Conservation (phyloP, 2,329 filamentous ascomycete genomes). For the Scytalidium sp. region DNA sequence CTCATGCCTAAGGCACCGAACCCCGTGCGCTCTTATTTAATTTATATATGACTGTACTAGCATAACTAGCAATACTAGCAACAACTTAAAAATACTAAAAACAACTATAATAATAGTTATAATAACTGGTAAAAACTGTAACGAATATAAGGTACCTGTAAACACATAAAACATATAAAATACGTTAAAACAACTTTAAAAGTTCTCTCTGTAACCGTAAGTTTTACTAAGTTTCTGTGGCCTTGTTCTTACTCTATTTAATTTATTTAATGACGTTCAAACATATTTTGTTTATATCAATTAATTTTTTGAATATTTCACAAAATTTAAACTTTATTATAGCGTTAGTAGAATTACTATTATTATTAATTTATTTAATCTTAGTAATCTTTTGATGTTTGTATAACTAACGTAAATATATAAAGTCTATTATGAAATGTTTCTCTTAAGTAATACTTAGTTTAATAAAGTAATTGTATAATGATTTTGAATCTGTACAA, state of each 20-base stretch:
- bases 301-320: not conserved
- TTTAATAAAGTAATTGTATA: not conserved
- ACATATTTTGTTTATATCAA: not conserved
- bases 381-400: not conserved
- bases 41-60: too few relatives aligned
- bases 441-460: not conserved
- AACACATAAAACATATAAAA: too few relatives aligned
- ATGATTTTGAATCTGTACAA: slow-evolving; percentile 4
- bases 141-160: too few relatives aligned
- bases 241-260: not conserved
- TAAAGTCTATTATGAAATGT: not conserved
- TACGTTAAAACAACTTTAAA: too few relatives aligned
- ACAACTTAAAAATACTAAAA: too few relatives aligned
- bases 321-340: not conserved
- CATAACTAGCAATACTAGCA: too few relatives aligned
- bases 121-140: too few relatives aligned
- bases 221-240: too few relatives aligned
- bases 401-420: not conserved
- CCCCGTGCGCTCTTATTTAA: too few relatives aligned
- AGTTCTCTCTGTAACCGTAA: too few relatives aligned
- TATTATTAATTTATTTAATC: not conserved
- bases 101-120: too few relatives aligned
- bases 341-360: not conserved
- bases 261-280: slow-evolving; percentile 1
- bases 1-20: too few relatives aligned